Conservation (phyloP, 495 filamentous ascomycete genomes). For the Hyaloscypha variabilis region DNA sequence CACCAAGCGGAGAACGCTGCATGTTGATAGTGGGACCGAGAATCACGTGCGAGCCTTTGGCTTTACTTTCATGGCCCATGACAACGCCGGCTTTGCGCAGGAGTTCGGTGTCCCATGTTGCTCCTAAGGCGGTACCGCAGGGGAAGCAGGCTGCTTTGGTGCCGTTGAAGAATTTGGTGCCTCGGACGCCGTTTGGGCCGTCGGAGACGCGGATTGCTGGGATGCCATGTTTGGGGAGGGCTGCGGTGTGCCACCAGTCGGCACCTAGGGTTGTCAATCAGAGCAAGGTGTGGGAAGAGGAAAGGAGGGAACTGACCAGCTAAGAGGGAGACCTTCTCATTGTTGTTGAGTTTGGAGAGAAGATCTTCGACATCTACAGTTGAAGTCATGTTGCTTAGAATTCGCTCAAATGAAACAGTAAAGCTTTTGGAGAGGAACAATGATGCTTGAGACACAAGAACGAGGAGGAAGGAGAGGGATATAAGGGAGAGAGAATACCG, state of each 20-base stretch:
- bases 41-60: constrained; percentile 71
- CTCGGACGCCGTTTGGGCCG: constrained; percentile 76
- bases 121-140: constrained; percentile 68
- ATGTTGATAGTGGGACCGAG: constrained; percentile 79
- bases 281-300: constrained; percentile 1
- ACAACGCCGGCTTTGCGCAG: constrained; percentile 60
- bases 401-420: neutral
- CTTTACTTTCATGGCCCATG: constrained; percentile 69
- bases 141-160: constrained; percentile 69
- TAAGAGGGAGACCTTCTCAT: constrained; percentile 65
- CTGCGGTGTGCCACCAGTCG: constrained; percentile 69
- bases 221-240: constrained; percentile 57
- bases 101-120: constrained; percentile 70
- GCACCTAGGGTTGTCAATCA: constrained; percentile 42
- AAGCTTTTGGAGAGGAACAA: neutral
- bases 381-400: constrained; percentile 46
- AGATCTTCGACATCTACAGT: constrained; percentile 64
- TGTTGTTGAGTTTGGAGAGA: constrained; percentile 60
- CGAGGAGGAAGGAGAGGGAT: neutral
- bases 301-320: constrained; percentile 44
- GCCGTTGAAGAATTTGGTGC: constrained; percentile 74
- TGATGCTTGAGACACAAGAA: neutral
- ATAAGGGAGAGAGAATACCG: neutral
- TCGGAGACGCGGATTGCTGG: constrained; percentile 69
- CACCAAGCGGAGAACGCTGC: constrained; percentile 75